These are phyloP conservation scores for Boehmeria nivea DNA, from an alignment of 306 rosid species.

Conservation along the genomic window DNA sequence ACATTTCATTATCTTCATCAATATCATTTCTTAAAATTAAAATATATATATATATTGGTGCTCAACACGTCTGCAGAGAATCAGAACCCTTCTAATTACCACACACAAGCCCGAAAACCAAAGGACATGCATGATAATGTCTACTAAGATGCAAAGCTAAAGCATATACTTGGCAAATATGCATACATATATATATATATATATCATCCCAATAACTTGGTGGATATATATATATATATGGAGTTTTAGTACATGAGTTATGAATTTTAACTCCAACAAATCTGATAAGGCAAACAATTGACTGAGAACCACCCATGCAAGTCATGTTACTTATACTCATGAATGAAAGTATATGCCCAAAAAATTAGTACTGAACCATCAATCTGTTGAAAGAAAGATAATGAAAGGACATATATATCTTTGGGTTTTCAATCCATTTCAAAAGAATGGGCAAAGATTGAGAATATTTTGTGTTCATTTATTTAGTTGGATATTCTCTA, in stretches of 20 bases:
- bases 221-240: not conserved
- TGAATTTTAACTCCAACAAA: not conserved
- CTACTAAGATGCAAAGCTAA: too few relatives aligned
- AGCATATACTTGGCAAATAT: too few relatives aligned
- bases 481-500: conserved; percentile 30
- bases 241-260: not conserved
- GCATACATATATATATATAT: too few relatives aligned
- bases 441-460: conserved; percentile 4
- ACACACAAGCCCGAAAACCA: too few relatives aligned
- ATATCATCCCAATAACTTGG: too few relatives aligned
- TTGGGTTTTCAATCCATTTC: conserved; percentile 21
- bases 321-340: not conserved
- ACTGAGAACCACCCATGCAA: not conserved
- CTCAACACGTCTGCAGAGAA: too few relatives aligned
- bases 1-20: too few relatives aligned
- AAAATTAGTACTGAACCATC: conserved; percentile 27
- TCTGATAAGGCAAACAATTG: not conserved
- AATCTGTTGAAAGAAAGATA: conserved; percentile 29
- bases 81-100: too few relatives aligned
- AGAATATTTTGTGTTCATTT: conserved; percentile 10
- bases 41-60: too few relatives aligned
- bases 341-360: conserved; percentile 39
- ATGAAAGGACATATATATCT: conserved; percentile 19
- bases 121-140: too few relatives aligned
- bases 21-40: too few relatives aligned